These are phyloP conservation scores for Zizania latifolia DNA, from an alignment of 176 grass and related monocot genomes.

Conservation along the genomic window DNA sequence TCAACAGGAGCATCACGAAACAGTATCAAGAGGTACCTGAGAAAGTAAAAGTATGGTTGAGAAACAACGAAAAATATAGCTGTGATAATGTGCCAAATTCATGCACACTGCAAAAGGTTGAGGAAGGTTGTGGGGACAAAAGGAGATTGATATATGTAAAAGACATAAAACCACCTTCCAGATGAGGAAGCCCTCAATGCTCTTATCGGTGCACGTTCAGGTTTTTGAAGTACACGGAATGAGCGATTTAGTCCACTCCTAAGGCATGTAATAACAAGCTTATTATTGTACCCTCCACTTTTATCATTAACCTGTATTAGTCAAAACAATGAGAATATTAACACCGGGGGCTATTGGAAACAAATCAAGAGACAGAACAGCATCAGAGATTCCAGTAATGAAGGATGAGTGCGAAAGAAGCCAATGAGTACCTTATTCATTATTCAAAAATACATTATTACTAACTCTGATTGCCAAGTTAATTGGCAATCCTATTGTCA, in stretches of 20 bases:
- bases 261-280: conserved; percentile 83
- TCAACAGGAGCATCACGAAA: conserved; percentile 99
- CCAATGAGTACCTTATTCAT: no score
- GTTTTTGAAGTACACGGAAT: conserved; percentile 94
- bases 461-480: background rate
- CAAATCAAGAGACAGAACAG: background rate
- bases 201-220: conserved; percentile 91
- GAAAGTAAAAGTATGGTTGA: conserved; percentile 30
- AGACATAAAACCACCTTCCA: conserved; percentile 63
- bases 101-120: background rate
- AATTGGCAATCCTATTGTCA: background rate
- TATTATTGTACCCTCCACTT: conserved; percentile 86
- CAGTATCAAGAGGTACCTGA: conserved; percentile 92
- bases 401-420: no score
- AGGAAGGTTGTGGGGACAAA: background rate
- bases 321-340: conserved; percentile 26
- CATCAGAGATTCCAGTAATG: background rate
- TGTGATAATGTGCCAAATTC: background rate
- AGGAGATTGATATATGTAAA: background rate
- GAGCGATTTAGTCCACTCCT: conserved; percentile 95
- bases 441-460: no score
- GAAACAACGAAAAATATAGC: background rate
- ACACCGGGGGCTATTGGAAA: background rate
- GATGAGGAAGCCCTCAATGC: conserved; percentile 95
- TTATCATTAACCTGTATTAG: conserved; percentile 88